Evolutionary conservation across 2,329 filamentous ascomycete species (phyloP), one percentile per base, ranked within the genome.

Genomic region (Berkeleyomyces basicola): DNA sequence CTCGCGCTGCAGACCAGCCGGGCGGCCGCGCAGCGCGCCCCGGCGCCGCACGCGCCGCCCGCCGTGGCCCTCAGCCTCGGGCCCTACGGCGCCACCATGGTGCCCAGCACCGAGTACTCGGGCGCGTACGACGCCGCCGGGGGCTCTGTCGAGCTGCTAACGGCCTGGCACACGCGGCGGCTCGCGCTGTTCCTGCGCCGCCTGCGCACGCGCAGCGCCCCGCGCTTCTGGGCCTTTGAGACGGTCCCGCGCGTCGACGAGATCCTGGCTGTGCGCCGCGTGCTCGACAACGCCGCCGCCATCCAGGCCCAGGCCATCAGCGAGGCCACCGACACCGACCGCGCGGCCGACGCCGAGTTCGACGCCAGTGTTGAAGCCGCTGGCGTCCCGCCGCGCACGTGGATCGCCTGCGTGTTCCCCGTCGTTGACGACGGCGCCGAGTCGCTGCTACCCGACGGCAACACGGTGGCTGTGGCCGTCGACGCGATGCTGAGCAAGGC

Each of bases 51-150:
- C 11, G n/a, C 62, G 5, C 23, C 33, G 2, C 72, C 72, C 7
- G 69, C 67, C 16, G 70, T 84, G 14, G 83, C 83, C 10, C 70
- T 88, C 57, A 82, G 82, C 67, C 70, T 86, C 4, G 85, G 85
- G 0, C 82, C 85, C 0, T 87, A 87, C 65, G 85, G 85, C 14
- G 84, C 85, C 1, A 81, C 78, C 65, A 85, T 86, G 81, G 71
- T 79, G 16, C 85, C 85, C 0, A 78, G 81, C 37, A 79, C 84
- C 66, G 85, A 87, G 69, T 88, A 87, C 69, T 80, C 75, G 46
- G 85, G 83, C 1, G 68, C 70, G 2, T 87, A 88, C 67, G 81
- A 84, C 64, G 71, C 68, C 0, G 72, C 70, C 10, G 79, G 82
- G 66, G 67, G 74, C 53, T 72, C 71, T 1, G 72, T 75, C 3